phyloP scores from a whole-genome alignment of 371 early-diverging fungal species.

The Umbelopsis sp. region DNA sequence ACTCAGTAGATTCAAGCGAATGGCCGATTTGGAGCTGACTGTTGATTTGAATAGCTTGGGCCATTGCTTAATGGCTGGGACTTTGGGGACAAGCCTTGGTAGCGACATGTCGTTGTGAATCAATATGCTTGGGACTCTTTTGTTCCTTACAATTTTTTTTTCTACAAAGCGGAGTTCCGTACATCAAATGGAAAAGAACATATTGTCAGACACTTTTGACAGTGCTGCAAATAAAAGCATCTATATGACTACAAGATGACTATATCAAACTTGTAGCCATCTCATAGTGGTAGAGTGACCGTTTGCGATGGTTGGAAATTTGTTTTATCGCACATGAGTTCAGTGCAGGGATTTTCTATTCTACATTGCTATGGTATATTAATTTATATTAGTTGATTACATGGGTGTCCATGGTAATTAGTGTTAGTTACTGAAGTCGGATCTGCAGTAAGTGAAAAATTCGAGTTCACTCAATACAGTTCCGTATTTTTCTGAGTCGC shows the following conservation, averaged over 20 bases:
- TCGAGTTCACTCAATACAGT: background rate
- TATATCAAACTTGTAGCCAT: no score
- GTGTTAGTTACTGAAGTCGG: background rate
- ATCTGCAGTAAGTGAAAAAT: background rate
- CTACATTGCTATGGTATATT: no score
- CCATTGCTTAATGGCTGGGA: background rate
- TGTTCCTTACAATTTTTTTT: constrained; percentile 7
- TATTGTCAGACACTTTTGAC: no score
- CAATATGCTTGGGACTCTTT: background rate
- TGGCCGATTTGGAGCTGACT: background rate
- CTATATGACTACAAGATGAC: no score
- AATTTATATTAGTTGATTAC: no score
- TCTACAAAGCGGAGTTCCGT: background rate
- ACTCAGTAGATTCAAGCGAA: constrained; percentile 8
- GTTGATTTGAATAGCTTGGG: constrained; percentile 2
- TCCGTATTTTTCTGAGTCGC: background rate
- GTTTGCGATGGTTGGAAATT: no score
- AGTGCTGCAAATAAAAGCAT: no score
- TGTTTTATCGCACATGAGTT: no score
- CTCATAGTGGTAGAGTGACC: no score
- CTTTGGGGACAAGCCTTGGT: background rate
- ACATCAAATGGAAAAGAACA: background rate
- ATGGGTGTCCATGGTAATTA: background rate
- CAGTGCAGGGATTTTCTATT: no score
- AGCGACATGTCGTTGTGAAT: background rate